Base-by-base conservation (phyloP, 2,329 filamentous ascomycete species). In the Fusarium sp. region DNA sequence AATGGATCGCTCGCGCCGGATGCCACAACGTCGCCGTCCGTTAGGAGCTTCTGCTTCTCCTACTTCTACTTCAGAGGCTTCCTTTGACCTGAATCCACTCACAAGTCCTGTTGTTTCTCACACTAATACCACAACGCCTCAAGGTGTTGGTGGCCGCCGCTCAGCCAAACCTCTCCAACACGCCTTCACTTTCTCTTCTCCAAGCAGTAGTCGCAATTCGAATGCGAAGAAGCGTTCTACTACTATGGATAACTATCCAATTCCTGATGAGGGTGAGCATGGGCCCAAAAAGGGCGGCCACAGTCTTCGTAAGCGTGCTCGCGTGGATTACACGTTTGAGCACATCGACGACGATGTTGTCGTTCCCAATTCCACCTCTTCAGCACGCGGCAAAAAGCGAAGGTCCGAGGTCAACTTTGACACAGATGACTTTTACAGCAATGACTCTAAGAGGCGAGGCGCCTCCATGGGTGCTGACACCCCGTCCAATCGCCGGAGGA, bases 211-310 rank as follows among this genome's bases (percentile, higher is more conserved):
- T 62, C 79, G 81, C 54, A 71, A 73, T 64, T 69, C 75, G 66
- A 79, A 71, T 75, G 69, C 80, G 46, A 86, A 84, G 64, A 86
- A 83, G 69, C 83, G 86, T 35, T 83, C 82, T 57, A 83, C 83
- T 56, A 84, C 82, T 60, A 83, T 85, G 75, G 85, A 86, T n/a
- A 81, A 75, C 67, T 80, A 75, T 58, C 73, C 69, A 61, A 77
- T 81, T 62, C 83, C 81, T 19, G 83, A 84, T n/a, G 85, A 86
- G 49, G 86, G 88, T 28, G 81, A 83, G 42, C 82, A 85, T 71
- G 85, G 84, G 66, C 88, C 85, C 59, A 85, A 83, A 60, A 90
- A 90, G 78, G 88, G 88, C 59, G 88, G 88, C 54, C 88, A 90
- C 80, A 88, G 88, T 38, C 84, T 90, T 35, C 85, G 88, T 72